Percentiles rank a stretch among this genome's conserved stretches.
Evolutionary conservation across 768 basidiomycete genomes (phyloP).

Genomic region (Rubroboletus pulcherrimus): DNA sequence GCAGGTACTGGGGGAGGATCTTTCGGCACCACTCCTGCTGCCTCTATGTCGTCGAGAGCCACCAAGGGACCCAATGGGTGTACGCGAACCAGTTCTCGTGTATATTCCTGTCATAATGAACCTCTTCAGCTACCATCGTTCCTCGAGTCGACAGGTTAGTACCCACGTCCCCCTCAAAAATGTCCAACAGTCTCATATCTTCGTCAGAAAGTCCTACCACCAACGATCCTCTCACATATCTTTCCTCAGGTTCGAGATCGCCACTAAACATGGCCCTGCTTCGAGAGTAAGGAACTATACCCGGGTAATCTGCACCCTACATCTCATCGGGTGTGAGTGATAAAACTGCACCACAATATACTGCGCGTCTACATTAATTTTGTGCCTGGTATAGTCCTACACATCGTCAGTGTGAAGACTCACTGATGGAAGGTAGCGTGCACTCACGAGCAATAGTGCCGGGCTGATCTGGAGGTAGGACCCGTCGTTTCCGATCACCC

Average conservation of each 20-base stretch:
- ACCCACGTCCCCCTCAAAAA: conserved; percentile 78
- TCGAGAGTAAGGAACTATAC: conserved; percentile 58
- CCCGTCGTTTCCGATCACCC: conserved; percentile 72
- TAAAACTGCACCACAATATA: background rate
- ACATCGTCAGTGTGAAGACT: background rate
- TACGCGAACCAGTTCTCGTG: conserved; percentile 48
- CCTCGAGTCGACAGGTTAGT: background rate
- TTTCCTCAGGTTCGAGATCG: conserved; percentile 57
- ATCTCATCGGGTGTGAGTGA: conserved; percentile 6
- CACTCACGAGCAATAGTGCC: conserved; percentile 66
- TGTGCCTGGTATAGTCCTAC: conserved; percentile 79
- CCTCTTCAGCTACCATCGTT: background rate
- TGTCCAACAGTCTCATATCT: conserved; percentile 70
- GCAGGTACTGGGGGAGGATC: conserved; percentile 42
- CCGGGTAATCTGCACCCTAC: conserved; percentile 79
- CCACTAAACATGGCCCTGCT: conserved; percentile 46
- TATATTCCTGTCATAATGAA: conserved; percentile 62
- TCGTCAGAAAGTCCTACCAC: conserved; percentile 63
- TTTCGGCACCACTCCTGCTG: conserved; percentile 35
- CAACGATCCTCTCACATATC: conserved; percentile 72
- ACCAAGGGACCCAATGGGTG: conserved; percentile 49
- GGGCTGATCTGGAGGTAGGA: conserved; percentile 62
- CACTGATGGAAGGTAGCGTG: background rate
- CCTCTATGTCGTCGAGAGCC: conserved; percentile 25
- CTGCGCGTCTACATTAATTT: conserved; percentile 51